Conservation (phyloP, 2,329 filamentous ascomycete genomes). For the Fusarium sp. region DNA sequence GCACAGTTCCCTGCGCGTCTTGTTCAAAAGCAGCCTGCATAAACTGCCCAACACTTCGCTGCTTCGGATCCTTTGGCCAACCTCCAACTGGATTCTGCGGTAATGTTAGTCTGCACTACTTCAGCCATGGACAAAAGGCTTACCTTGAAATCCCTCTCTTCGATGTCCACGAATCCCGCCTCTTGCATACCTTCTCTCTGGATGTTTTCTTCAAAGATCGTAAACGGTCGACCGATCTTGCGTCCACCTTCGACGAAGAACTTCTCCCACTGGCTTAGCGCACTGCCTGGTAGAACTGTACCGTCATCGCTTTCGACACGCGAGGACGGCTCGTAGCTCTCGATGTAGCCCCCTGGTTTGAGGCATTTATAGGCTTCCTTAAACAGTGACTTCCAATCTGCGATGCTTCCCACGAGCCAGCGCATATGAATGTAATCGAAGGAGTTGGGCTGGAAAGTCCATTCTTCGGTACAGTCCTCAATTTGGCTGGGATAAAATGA, state of each 20-base stretch:
- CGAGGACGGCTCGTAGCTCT: slow-evolving; percentile 12
- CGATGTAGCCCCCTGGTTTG: slow-evolving; percentile 1
- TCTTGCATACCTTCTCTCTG: slow-evolving; percentile 5
- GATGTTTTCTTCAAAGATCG: background rate
- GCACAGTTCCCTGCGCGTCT: background rate
- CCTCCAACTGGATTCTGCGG: slow-evolving; percentile 3
- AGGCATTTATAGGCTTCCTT: background rate
- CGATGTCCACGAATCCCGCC: background rate
- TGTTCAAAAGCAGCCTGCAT: slow-evolving; percentile 4
- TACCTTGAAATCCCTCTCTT: slow-evolving; percentile 2
- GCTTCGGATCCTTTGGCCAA: slow-evolving; percentile 8
- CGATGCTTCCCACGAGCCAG: background rate
- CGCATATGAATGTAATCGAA: slow-evolving; percentile 16
- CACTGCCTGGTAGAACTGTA: background rate
- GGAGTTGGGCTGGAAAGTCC: background rate
- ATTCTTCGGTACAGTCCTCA: slow-evolving; percentile 7
- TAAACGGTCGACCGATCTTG: background rate
- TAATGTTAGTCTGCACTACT: background rate
- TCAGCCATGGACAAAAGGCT: rapidly evolving
- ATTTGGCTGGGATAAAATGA: background rate
- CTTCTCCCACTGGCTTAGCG: background rate
- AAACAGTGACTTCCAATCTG: background rate
- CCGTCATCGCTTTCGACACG: background rate
- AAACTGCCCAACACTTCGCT: background rate
- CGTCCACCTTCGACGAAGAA: slow-evolving; percentile 16